Evolutionary conservation across 352 stramenopile species (phyloP).

Genomic region (Globisporangium abappressorium): DNA sequence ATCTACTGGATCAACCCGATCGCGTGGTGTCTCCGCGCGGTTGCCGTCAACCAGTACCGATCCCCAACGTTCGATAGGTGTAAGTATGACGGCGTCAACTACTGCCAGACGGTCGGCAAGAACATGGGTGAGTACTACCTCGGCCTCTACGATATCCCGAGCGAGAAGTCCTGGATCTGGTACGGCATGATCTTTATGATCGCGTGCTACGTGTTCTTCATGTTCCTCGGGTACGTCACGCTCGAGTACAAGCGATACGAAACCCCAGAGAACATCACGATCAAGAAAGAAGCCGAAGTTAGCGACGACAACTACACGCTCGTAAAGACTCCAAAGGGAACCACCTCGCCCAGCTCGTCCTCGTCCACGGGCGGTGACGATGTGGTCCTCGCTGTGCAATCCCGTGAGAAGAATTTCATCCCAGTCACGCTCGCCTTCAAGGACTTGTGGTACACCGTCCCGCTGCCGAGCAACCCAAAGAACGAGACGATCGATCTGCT

Average conservation of each 20-base stretch:
- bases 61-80: conserved; percentile 23
- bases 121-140: conserved; percentile 37
- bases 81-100: conserved; percentile 26
- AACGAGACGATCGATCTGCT: conserved; percentile 48
- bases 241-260: conserved; percentile 32
- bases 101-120: conserved; percentile 19
- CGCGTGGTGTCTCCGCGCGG: conserved; percentile 29
- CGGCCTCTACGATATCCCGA: conserved; percentile 25
- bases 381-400: conserved; percentile 4
- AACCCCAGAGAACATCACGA: conserved; percentile 16
- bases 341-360: background rate
- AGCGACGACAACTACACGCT: conserved; percentile 3
- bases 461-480: conserved; percentile 23
- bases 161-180: conserved; percentile 27
- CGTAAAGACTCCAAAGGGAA: background rate
- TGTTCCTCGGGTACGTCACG: conserved; percentile 24
- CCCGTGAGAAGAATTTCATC: conserved; percentile 18
- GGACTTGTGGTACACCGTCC: conserved; percentile 45
- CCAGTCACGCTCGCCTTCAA: conserved; percentile 46
- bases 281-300: conserved; percentile 14
- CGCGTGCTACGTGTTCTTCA: conserved; percentile 29
- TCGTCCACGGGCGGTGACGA: background rate
- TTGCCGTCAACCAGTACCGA: conserved; percentile 32
- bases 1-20: conserved; percentile 55
- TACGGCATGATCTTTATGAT: conserved; percentile 25